Conservation (phyloP, 805 yeast species). For the Saccharomyces paradoxus region DNA sequence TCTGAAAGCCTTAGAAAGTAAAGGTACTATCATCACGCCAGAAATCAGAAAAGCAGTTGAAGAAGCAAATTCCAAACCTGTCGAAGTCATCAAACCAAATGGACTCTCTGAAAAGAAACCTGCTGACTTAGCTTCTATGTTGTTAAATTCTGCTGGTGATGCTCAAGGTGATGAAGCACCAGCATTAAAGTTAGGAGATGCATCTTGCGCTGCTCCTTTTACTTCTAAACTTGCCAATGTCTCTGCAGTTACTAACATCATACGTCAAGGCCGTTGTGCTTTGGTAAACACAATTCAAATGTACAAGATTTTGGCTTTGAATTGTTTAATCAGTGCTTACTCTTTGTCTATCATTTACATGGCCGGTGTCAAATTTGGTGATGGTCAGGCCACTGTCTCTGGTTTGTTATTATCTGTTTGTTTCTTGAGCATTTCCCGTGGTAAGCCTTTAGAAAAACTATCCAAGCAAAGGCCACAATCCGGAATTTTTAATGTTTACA, state of each 20-base stretch:
- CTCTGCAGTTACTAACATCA: constrained; percentile 81
- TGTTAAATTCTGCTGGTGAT: constrained; percentile 20
- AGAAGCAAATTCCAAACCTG: constrained; percentile 37
- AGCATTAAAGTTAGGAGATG: constrained; percentile 89
- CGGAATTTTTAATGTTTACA: constrained; percentile 89
- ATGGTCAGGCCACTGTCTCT: constrained; percentile 95
- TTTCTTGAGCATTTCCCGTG: constrained; percentile 90
- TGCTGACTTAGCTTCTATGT: constrained; percentile 42
- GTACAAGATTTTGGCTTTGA: constrained; percentile 95
- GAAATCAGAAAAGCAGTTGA: constrained; percentile 58
- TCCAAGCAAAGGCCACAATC: constrained; percentile 95
- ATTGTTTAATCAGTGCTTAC: constrained; percentile 94
- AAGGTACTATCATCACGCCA: constrained; percentile 71
- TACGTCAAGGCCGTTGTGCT: constrained; percentile 98
- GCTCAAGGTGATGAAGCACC: constrained; percentile 74
- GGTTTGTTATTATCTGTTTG: constrained; percentile 88
- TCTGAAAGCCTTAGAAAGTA: constrained; percentile 73
- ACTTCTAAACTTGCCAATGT: constrained; percentile 92
- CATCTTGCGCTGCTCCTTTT: constrained; percentile 98
- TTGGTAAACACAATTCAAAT: constrained; percentile 94
- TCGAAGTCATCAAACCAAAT: constrained; percentile 26
- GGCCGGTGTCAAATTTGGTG: constrained; percentile 97
- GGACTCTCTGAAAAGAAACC: constrained; percentile 31
- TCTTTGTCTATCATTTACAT: constrained; percentile 87
- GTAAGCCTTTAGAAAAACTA: constrained; percentile 79